These are phyloP conservation scores for Ceratocystis harringtonii DNA, from an alignment of 2,329 filamentous ascomycete species.

Conservation along the genomic window DNA sequence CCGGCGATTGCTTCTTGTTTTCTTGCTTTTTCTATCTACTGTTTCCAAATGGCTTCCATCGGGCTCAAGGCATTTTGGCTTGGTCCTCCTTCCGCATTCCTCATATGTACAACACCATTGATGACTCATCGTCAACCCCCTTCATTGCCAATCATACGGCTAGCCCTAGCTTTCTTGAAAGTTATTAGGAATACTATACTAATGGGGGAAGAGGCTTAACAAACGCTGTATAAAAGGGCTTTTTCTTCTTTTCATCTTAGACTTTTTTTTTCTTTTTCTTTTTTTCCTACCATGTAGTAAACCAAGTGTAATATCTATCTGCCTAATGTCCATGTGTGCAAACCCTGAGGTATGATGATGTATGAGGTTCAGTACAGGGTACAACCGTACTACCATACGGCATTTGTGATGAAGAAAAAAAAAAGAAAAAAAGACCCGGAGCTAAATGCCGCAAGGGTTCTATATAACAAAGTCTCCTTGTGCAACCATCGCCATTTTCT, in stretches of 20 bases:
- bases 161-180: background rate
- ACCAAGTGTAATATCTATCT: constrained; percentile 1
- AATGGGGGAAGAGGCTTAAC: constrained; percentile 4
- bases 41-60: background rate
- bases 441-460: background rate
- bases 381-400: too few species aligned
- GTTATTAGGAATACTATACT: background rate
- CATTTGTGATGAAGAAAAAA: background rate
- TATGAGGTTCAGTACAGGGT: too few species aligned
- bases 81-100: background rate
- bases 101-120: constrained; percentile 5
- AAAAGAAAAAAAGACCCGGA: background rate
- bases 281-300: constrained; percentile 4
- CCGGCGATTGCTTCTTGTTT: constrained; percentile 4
- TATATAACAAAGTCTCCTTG: background rate
- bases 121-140: background rate
- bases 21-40: background rate
- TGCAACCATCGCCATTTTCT: background rate
- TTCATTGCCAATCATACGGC: background rate
- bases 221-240: constrained; percentile 15
- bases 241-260: constrained; percentile 9
- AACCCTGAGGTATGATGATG: too few species aligned
- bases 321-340: background rate
- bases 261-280: constrained; percentile 12
- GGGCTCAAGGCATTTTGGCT: constrained; percentile 1